Base-by-base conservation (phyloP, 1,284 basidiomycete genomes). In the Rhodotorula sp. region DNA sequence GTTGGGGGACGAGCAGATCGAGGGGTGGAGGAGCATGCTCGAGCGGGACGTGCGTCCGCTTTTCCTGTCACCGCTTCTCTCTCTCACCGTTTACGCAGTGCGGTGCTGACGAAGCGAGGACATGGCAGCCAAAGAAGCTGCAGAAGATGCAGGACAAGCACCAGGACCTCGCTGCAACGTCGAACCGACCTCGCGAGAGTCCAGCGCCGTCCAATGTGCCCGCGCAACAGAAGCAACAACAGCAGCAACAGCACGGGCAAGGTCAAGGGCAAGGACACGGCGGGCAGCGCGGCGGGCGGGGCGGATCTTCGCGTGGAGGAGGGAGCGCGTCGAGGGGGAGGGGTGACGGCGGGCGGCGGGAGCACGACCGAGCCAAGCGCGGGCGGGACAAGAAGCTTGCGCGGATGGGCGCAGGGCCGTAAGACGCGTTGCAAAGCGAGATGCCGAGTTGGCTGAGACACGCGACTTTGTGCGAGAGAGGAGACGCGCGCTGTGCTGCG, bases 11-110 rank as follows among this genome's bases (percentile, higher is more conserved):
- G 88, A 89, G 74, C 91, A 93, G 79, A 88, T 94, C 45, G 92
- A 95, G 80, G 92, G 92, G 0, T 95, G 92, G 92, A 85, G 81
- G 69, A 88, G 90, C 67, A 92, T 94, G 90, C 82, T 95, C 64
- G 92, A 95, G 70, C 83, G 88, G 77, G 88, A 92, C 77, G 92
- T 93, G 79, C 76, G 89, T 83, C 49, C 2, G 42, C 25, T 46
- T 27, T 27, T 61, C 62, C 65, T 25, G 63, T 59, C 27, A 41
- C 59, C 52, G 71, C 44, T 50, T 58, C 69, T 57, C 53, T 48
- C 12, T 52, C 50, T 25, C n/a, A 55, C 34, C 63, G 45, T 62
- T 25, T 44, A 50, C 17, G 46, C 45, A 56, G 59, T 57, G 68
- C 46, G 23, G 7, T 48, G 27, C 44, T 9, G 41, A 45, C 13